Evolutionary conservation across 129 eudicot species (phyloP), one percentile per base, ranked within the genome.

Genomic region (Calendula officinalis): DNA sequence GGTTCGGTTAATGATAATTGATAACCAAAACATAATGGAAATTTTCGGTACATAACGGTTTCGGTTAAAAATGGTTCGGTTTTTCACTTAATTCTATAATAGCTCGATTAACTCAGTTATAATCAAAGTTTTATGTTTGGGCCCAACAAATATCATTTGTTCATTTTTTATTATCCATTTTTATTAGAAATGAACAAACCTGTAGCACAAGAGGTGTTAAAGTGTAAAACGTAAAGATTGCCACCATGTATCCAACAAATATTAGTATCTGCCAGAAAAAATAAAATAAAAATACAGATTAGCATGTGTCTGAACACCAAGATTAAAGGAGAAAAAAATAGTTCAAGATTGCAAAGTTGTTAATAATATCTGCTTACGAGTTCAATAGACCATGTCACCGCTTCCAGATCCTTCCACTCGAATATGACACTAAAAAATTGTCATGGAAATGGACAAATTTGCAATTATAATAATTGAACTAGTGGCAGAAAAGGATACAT

Each of bases 131-230:
- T 1, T 22, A 2, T 22, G 30, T 22, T 22, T 22, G 30, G 30
- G 30, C 30, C 30, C 30, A 22, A 22, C 30, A 22, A 22, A 22
- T 22, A 22, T 22, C 30, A 22, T 22, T 22, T 14, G 42, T 41
- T 8, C 33, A 14, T 57, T 13, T n/a, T 39, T 32, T 11, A 5
- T 15, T 57, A 38, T n/a, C 16, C 48, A 12, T 43, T 14, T 43
- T 30, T 12, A 43, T 3, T 2, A 7, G n/a, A 52, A 37, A 37
- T 30, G 41, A 72, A 27, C 81, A 34, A 64, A 85, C 96, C 98
- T 91, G 79, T 17, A 91, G 78, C 48, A 91, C 88, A 77, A 70
- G 79, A 15, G 98, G 98, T 40, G 64, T 82, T 48, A 88, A 73
- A 30, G 87, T 67, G 59, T 30, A 71, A 81, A 91, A 88, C 72